Conservation (phyloP, 768 basidiomycete species). For the Tricholoma sp. region DNA sequence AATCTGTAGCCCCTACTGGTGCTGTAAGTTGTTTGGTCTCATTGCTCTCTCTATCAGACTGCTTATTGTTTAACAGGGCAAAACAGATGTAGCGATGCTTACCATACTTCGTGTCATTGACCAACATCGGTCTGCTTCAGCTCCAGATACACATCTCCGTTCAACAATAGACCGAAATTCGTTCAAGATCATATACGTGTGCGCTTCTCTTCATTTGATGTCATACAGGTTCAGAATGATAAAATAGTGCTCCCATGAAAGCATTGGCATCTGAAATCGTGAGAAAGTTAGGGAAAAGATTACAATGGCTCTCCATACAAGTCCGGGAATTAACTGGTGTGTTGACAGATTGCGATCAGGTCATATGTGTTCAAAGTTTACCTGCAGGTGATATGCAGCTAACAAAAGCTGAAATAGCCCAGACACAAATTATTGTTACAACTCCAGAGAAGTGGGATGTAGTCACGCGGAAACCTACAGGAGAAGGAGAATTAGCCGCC, state of each 20-base stretch:
- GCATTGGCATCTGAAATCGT: conserved; percentile 95
- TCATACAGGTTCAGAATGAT: neutral
- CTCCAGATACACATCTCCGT: conserved; percentile 28
- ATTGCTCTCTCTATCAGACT: conserved; percentile 2
- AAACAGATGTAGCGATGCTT: conserved; percentile 98
- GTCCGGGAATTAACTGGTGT: conserved; percentile 89
- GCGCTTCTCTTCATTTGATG: conserved; percentile 16
- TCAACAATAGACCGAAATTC: conserved; percentile 58
- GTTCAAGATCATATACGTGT: conserved; percentile 99
- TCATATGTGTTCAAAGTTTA: neutral
- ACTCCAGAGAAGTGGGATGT: conserved; percentile 99
- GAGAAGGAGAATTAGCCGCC: conserved; percentile 94
- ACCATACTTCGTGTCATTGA: conserved; percentile 84
- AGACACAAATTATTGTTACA: conserved; percentile 97
- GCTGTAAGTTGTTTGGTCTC: conserved; percentile 62
- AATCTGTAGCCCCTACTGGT: conserved; percentile 82
- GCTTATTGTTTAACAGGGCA: conserved; percentile 58
- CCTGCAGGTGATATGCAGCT: conserved; percentile 88
- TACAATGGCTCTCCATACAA: conserved; percentile 81
- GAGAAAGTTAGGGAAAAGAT: conserved; percentile 83
- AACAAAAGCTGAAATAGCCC: conserved; percentile 87
- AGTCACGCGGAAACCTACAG: conserved; percentile 93
- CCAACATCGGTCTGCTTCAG: conserved; percentile 46
- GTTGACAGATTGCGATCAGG: conserved; percentile 4
- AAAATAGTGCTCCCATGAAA: conserved; percentile 90